These are phyloP conservation scores for Tricholomella constricta DNA, from an alignment of 768 basidiomycete species.

Conservation along the genomic window DNA sequence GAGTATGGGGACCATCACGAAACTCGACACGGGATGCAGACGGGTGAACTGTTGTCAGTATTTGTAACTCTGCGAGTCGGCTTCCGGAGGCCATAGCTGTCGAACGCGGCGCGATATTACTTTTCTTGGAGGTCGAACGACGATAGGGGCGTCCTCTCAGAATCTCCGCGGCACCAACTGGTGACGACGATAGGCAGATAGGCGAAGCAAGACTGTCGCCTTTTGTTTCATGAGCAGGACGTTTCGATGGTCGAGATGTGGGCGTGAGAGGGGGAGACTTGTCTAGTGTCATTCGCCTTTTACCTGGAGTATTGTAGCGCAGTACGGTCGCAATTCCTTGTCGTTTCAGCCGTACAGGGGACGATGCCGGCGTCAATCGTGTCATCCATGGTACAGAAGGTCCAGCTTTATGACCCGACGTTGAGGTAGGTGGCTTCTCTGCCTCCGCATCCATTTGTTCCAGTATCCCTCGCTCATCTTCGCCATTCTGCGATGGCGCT, in stretches of 20 bases:
- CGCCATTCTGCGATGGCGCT: constrained; percentile 1
- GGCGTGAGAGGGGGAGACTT: neutral
- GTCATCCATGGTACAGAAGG: constrained; percentile 12
- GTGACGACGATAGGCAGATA: constrained; percentile 24
- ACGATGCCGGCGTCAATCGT: constrained; percentile 20
- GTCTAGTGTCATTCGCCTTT: neutral
- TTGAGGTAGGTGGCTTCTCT: neutral
- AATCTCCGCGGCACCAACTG: constrained; percentile 4
- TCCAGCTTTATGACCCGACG: neutral
- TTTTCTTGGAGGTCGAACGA: neutral
- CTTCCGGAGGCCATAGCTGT: constrained; percentile 5
- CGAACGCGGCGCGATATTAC: neutral
- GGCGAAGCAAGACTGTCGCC: constrained; percentile 26
- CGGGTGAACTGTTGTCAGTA: neutral
- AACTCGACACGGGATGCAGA: neutral
- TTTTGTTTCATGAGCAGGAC: neutral
- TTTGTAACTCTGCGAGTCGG: neutral
- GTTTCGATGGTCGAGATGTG: constrained; percentile 11
- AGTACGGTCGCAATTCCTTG: neutral
- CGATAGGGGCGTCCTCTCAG: neutral
- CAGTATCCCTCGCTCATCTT: neutral
- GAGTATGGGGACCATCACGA: neutral
- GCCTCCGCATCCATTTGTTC: neutral
- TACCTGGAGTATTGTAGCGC: constrained; percentile 1
- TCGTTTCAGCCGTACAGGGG: constrained; percentile 11